Conservation (phyloP, 441 rosid species). For the Aquilaria agallochum region DNA sequence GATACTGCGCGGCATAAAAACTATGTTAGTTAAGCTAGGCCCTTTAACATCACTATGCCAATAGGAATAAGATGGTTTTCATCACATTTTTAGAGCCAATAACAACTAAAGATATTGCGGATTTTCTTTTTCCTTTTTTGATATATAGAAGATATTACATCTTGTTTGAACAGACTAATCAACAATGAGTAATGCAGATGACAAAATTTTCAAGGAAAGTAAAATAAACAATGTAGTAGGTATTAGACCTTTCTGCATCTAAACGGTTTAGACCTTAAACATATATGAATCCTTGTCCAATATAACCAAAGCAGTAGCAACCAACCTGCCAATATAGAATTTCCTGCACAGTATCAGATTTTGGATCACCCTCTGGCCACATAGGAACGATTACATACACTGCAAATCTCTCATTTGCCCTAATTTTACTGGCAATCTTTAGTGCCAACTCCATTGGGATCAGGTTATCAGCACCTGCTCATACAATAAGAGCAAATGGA, state of each 20-base stretch:
- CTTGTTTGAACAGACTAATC: not conserved
- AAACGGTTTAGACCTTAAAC: too few species aligned
- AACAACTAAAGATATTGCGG: not conserved
- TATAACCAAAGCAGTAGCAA: slow-evolving; percentile 2
- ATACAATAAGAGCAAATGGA: slow-evolving; percentile 13
- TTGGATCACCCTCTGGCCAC: slow-evolving; percentile 99
- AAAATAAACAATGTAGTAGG: not conserved
- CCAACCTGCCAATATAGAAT: slow-evolving; percentile 88
- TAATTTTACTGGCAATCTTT: slow-evolving; percentile 81
- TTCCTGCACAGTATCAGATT: slow-evolving; percentile 72
- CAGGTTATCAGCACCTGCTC: slow-evolving; percentile 82
- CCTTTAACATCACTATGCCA: not conserved
- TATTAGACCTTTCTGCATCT: not conserved
- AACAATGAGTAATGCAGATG: not conserved
- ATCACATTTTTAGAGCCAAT: not conserved
- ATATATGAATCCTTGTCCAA: not conserved
- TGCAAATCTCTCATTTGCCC: slow-evolving; percentile 76
- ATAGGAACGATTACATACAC: slow-evolving; percentile 77
- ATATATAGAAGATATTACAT: slow-evolving; percentile 2
- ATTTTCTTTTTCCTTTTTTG: slow-evolving; percentile 1
- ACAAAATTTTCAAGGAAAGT: slow-evolving; percentile 2
- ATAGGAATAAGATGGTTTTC: slow-evolving; percentile 1
- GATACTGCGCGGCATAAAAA: slow-evolving; percentile 51
- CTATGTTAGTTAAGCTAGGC: slow-evolving; percentile 7
- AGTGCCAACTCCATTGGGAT: slow-evolving; percentile 91